Percentiles rank a stretch among this genome's conserved stretches.
These are phyloP conservation scores for Agarophyton chilense DNA, from an alignment of 23 red algal species.

Conservation along the genomic window DNA sequence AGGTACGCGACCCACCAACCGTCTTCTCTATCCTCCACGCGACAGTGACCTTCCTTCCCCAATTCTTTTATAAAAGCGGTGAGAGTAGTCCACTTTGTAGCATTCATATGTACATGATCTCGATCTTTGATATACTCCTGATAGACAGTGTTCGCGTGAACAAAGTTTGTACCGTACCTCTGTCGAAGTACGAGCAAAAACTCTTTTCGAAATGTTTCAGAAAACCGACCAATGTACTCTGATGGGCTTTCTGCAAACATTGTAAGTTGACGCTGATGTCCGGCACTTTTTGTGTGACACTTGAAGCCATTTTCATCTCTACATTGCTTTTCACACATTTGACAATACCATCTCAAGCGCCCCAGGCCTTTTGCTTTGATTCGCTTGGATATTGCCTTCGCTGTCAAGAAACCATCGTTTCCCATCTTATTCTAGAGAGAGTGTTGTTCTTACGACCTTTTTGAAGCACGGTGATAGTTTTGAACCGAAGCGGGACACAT, in stretches of 20 bases:
- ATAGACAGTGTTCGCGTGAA: constrained; percentile 84
- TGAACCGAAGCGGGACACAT: no score
- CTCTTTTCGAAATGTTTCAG: constrained; percentile 70
- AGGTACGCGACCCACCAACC: constrained; percentile 70
- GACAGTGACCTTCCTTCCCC: constrained; percentile 68
- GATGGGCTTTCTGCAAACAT: constrained; percentile 70
- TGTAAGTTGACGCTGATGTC: constrained; percentile 73
- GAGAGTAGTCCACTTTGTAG: constrained; percentile 87
- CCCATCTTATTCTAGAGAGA: no score
- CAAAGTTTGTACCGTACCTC: constrained; percentile 72
- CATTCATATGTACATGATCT: constrained; percentile 95
- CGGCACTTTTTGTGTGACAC: constrained; percentile 67
- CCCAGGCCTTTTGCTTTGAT: constrained; percentile 90
- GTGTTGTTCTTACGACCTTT: no score
- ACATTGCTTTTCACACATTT: constrained; percentile 97
- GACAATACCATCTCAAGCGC: constrained; percentile 86
- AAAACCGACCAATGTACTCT: constrained; percentile 69
- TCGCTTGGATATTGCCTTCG: constrained; percentile 83
- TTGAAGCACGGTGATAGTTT: no score
- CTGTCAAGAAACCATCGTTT: constrained; percentile 65
- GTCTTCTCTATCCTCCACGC: constrained; percentile 81
- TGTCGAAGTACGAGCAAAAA: constrained; percentile 75
- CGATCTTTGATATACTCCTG: constrained; percentile 90
- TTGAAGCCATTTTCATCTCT: constrained; percentile 93
- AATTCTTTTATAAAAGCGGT: constrained; percentile 81